phyloP scores from a whole-genome alignment of 768 basidiomycete species.

The Serendipita sp. region DNA sequence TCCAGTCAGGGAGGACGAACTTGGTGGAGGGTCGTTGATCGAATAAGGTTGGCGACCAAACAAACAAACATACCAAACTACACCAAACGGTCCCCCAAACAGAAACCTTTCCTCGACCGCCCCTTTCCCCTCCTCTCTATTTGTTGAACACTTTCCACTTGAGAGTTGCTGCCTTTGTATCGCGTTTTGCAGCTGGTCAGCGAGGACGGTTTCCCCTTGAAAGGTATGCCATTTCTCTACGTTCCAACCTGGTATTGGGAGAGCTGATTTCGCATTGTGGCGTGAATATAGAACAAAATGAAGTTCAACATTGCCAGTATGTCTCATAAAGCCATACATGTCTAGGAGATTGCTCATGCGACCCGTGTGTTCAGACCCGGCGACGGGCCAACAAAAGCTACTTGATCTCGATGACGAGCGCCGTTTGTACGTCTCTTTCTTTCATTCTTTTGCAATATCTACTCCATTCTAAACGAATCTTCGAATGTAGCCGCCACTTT shows the following conservation, averaged over 20 bases:
- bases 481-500: conserved; percentile 60
- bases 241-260: background rate
- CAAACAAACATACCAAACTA: conserved; percentile 3
- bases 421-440: conserved; percentile 39
- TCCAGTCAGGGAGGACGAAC: background rate
- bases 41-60: conserved; percentile 7
- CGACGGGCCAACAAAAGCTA: conserved; percentile 94
- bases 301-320: conserved; percentile 95
- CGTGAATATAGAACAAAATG: conserved; percentile 37
- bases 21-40: background rate
- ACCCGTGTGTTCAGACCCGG: conserved; percentile 51
- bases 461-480: background rate
- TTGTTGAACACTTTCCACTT: background rate
- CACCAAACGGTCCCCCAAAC: background rate
- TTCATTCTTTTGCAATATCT: background rate
- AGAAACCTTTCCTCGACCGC: no score
- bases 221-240: no score
- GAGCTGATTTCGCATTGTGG: background rate
- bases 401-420: conserved; percentile 88
- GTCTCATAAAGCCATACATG: conserved; percentile 18
- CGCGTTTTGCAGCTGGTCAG: background rate
- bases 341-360: conserved; percentile 6
- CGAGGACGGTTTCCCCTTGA: background rate
- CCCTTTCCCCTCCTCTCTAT: background rate
- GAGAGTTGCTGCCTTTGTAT: background rate